These are phyloP conservation scores for Aspergillus pseudoviridinutans DNA, from an alignment of 2,329 filamentous ascomycete genomes.

Conservation along the genomic window DNA sequence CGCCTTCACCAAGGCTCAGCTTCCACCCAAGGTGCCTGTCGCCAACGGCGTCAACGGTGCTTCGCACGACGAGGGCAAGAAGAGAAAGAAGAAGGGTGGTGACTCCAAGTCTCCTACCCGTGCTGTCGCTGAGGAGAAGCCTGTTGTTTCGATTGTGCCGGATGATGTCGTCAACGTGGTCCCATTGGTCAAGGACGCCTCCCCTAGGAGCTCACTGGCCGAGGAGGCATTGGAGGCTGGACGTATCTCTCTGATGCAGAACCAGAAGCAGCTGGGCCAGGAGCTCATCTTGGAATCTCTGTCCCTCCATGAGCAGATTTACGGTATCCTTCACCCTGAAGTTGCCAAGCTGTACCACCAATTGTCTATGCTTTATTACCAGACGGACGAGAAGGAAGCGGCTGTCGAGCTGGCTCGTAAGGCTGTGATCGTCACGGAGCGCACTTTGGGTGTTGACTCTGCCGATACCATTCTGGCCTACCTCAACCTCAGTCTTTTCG, in stretches of 20 bases:
- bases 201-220: slow-evolving; percentile 81
- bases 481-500: slow-evolving; percentile 89
- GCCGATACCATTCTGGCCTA: slow-evolving; percentile 93
- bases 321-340: slow-evolving; percentile 93
- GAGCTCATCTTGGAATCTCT: slow-evolving; percentile 94
- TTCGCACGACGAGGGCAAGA: slow-evolving; percentile 41
- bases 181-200: slow-evolving; percentile 92
- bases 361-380: slow-evolving; percentile 92
- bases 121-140: slow-evolving; percentile 42
- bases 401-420: slow-evolving; percentile 95
- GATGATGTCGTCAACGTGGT: slow-evolving; percentile 90
- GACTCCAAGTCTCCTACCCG: slow-evolving; percentile 47
- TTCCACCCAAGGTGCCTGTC: slow-evolving; percentile 30
- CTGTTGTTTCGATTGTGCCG: slow-evolving; percentile 63
- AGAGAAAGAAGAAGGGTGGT: slow-evolving; percentile 58
- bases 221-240: slow-evolving; percentile 96
- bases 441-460: slow-evolving; percentile 89
- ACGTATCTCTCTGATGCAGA: slow-evolving; percentile 90
- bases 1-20: slow-evolving; percentile 54
- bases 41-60: slow-evolving; percentile 36
- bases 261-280: slow-evolving; percentile 92
- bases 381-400: slow-evolving; percentile 94
- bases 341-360: slow-evolving; percentile 94
- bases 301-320: slow-evolving; percentile 96
- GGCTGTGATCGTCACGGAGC: slow-evolving; percentile 91